Base-by-base conservation (phyloP, 805 yeast species). In the Ogataea paradorogensis region DNA sequence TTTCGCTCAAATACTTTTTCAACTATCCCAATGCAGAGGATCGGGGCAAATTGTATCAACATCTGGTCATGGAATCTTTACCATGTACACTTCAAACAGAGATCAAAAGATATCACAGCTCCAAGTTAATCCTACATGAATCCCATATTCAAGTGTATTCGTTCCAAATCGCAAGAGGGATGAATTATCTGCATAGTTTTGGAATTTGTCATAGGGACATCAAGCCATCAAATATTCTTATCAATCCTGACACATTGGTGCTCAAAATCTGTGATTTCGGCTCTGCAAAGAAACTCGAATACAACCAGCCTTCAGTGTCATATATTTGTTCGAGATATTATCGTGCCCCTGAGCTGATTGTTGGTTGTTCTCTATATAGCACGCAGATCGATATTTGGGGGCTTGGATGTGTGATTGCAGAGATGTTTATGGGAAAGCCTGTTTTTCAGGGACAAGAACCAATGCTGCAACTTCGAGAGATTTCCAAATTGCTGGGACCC, bases 371-470 rank as follows among this genome's bases (percentile, higher is more conserved):
- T 43, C 74, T 82, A 27, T 93, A 93, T 62, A 79, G 95, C 4
- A 82, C 95, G 3, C 86, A 89, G 56, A 91, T 93, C 43, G 99
- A 93, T 62, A 84, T 90, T 55, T 93, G 99, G 99, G 96, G 97
- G 13, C 70, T 91, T 44, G 99, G 98, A 1, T 91, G 99, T 68
- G 96, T 93, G 25, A 67, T 93, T 45, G 96, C 97, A 10, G 99
- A 93, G 65, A 82, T 93, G 86, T 73, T 84, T 41, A 74, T 89
- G 47, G 97, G 97, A 11, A 82, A 79, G 58, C 95, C 98, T 1
- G 79, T 93, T n/a, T 93, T 93, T 68, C 96, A 90, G 64, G 98
- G 99, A 32, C 86, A 81, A 52, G 83, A 85, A 45, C 95, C 96
- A 36, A 76, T 82, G 58, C 73, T 87, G 47, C 99, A 93, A 63